Evolutionary conservation across 257 asterid species (phyloP).

Genomic region (Ligustrum vulgare): DNA sequence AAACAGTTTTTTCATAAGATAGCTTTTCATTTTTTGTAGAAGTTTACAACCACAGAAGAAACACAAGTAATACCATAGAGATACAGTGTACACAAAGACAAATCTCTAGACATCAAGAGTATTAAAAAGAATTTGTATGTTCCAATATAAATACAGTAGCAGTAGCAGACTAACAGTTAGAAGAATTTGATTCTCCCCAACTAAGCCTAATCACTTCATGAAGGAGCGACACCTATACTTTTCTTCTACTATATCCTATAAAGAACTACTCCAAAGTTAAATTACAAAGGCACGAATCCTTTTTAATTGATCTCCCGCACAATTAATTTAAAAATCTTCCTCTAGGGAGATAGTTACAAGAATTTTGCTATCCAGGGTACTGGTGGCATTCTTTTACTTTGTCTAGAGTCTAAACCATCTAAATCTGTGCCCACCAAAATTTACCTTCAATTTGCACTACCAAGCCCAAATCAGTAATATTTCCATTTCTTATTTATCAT

Average conservation of each 20-base stretch:
- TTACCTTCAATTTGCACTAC: neutral
- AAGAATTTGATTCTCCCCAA: neutral
- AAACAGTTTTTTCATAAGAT: neutral
- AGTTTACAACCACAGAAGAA: neutral
- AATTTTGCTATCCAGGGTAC: neutral
- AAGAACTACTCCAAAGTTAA: neutral
- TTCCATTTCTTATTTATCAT: neutral
- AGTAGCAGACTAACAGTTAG: neutral
- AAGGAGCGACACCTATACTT: no score
- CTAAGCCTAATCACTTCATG: neutral
- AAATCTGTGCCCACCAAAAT: neutral
- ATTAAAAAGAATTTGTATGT: no score
- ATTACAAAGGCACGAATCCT: neutral
- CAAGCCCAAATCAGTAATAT: neutral
- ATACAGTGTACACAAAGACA: neutral
- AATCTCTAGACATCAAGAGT: neutral
- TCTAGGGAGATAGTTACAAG: neutral
- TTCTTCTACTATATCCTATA: neutral
- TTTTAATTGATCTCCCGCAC: neutral
- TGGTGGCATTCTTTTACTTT: neutral
- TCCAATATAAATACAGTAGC: neutral
- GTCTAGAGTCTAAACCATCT: neutral
- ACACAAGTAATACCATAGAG: neutral
- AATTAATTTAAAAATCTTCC: neutral
- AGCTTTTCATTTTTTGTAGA: neutral